Conservation (phyloP, 2,329 filamentous ascomycete species). For the Talaromyces sp. region DNA sequence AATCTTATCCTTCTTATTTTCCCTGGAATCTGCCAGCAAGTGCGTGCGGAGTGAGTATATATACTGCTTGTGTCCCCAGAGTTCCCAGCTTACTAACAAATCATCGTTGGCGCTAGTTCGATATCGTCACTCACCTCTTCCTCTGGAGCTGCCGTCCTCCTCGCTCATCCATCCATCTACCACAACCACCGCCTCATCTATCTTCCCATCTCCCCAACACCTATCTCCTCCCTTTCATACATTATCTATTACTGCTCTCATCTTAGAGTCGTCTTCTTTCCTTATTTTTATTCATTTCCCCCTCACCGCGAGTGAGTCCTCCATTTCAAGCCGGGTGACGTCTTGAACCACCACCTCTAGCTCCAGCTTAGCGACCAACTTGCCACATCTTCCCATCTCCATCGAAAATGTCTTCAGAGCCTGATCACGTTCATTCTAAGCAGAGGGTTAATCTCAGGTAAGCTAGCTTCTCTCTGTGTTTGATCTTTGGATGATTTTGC, state of each 20-base stretch:
- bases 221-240: conserved; percentile 17
- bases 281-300: neutral
- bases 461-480: conserved; percentile 36
- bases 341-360: conserved; percentile 17
- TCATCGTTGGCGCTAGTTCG: conserved; percentile 18
- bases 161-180: conserved; percentile 22
- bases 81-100: conserved; percentile 14
- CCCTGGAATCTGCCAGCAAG: neutral
- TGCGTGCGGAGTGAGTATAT: neutral
- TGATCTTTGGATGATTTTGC: conserved; percentile 16
- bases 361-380: conserved; percentile 15
- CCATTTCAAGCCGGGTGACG: conserved; percentile 20
- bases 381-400: conserved; percentile 13
- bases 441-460: conserved; percentile 82
- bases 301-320: conserved; percentile 14
- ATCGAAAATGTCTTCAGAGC: conserved; percentile 67
- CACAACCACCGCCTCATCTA: conserved; percentile 21
- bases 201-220: conserved; percentile 20
- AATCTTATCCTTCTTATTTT: neutral
- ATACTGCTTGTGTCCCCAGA: neutral
- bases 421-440: conserved; percentile 64
- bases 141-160: conserved; percentile 29
- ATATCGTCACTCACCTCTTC: conserved; percentile 44
- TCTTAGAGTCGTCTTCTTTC: conserved; percentile 19
- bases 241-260: conserved; percentile 9